Evolutionary conservation across 495 filamentous ascomycete genomes (phyloP), one percentile per base, ranked within the genome.

Genomic region (Neurospora sp.): DNA sequence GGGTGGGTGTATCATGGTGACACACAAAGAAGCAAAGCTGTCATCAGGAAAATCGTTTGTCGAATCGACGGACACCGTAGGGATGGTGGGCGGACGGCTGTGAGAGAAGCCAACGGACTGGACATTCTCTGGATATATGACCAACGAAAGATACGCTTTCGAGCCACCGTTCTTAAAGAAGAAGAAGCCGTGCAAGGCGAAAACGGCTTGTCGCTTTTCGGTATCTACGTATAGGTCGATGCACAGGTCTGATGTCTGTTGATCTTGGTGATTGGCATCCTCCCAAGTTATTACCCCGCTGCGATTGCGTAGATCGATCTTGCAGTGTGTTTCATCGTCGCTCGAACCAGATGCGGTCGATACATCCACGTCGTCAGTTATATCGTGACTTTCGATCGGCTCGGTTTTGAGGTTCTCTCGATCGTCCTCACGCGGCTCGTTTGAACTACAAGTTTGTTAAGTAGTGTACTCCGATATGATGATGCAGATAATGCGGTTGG

Each of bases 401-500:
- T 35, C 27, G 16, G 69, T 37, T 16, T 73, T 11, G 37, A n/a
- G 1, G 35, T 73, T 73, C 4, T 70, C 27, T 37, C 39, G 16
- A 39, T 54, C 4, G 20, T 27, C 1, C 11, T 39, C 72, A 70
- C 9, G 18, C 23, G 38, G 62, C 66, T 73, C 72, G 31, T 69
- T 54, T 35, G 72, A 73, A 59, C 72, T 73, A 70, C 40, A 73
- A 39, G 35, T 16, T 41, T 44, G 10, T 70, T 18, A 31, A 31
- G 27, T 31, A 70, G 31, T 69, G 20, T 69, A 41, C 54, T 70
- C 40, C 35, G 72, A 44, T 39, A 73, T 31, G 1, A 73, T 69
- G 59, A 69, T 27, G 11, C 14, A 73, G 59, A 42, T 20, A 73
- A 73, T 27, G 23, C 11, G 1, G n/a, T 2, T 62, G 8, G 62